phyloP scores from a whole-genome alignment of 768 basidiomycete species.

The Boletus edulis region DNA sequence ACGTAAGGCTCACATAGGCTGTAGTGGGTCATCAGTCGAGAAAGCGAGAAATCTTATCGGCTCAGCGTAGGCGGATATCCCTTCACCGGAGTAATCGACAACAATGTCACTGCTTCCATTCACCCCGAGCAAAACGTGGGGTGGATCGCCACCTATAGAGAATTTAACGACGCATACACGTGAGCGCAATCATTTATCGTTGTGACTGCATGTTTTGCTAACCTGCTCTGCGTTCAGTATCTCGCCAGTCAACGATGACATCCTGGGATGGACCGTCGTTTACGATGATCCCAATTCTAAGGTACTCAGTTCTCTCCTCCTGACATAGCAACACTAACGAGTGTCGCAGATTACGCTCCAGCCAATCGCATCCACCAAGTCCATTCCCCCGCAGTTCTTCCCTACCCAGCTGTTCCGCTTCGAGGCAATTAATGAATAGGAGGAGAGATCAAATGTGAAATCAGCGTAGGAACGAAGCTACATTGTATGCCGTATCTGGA shows the following conservation, averaged over 20 bases:
- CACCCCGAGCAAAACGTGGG: no score
- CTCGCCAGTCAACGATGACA: no score
- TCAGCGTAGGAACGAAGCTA: no score
- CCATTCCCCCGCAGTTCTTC: neutral
- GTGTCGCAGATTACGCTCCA: neutral
- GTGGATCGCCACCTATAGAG: neutral
- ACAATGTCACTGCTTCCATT: neutral
- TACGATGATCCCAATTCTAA: no score
- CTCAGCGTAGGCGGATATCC: neutral
- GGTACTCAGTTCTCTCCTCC: no score
- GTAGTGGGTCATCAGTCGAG: neutral
- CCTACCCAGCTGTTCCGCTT: neutral
- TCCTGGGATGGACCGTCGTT: neutral
- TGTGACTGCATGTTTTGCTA: neutral
- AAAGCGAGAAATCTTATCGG: neutral
- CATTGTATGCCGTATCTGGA: no score
- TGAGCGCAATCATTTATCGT: neutral
- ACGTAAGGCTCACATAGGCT: neutral
- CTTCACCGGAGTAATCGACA: neutral
- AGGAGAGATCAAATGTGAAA: no score
- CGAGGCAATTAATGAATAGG: neutral
- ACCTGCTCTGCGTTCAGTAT: neutral
- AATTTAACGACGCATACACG: neutral
- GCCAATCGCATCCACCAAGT: neutral
- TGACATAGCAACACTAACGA: neutral